Percentiles rank a stretch among this genome's conserved stretches.
Conservation (phyloP, 2,329 filamentous ascomycete genomes). For the Colletotrichum navitas region DNA sequence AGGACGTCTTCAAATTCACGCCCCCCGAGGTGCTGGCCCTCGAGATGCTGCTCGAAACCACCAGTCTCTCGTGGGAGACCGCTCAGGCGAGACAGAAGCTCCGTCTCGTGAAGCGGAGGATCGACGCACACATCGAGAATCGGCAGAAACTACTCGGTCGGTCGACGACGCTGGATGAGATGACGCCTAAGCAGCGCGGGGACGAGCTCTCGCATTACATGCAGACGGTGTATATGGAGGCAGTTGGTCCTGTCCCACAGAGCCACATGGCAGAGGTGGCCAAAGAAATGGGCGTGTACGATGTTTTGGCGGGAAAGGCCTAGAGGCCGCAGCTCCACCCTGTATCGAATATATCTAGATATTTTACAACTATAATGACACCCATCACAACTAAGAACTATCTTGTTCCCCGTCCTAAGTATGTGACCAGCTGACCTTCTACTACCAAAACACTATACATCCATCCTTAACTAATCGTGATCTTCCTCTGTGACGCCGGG, state of each 20-base stretch:
- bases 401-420: not conserved
- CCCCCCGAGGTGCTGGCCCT: slow-evolving; percentile 61
- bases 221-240: slow-evolving; percentile 54
- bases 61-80: slow-evolving; percentile 59
- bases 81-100: slow-evolving; percentile 56
- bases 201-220: slow-evolving; percentile 59
- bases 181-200: slow-evolving; percentile 53
- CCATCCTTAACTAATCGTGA: slow-evolving; percentile 61
- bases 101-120: slow-evolving; percentile 56
- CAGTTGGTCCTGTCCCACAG: slow-evolving; percentile 42
- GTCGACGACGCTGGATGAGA: slow-evolving; percentile 49
- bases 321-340: slow-evolving; percentile 20
- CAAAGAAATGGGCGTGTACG: slow-evolving; percentile 59
- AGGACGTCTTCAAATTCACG: slow-evolving; percentile 57
- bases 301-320: slow-evolving; percentile 42
- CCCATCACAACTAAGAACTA: slow-evolving; percentile 19
- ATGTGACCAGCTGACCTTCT: not conserved
- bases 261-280: slow-evolving; percentile 51
- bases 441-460: not conserved
- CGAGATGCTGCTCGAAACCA: slow-evolving; percentile 60
- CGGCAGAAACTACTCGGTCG: slow-evolving; percentile 45
- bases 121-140: slow-evolving; percentile 51
- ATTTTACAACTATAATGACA: slow-evolving; percentile 35
- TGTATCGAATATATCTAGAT: slow-evolving; percentile 29
- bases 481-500: slow-evolving; percentile 91